Base-by-base conservation (phyloP, 2,329 filamentous ascomycete genomes). In the Arthroderma sp. region DNA sequence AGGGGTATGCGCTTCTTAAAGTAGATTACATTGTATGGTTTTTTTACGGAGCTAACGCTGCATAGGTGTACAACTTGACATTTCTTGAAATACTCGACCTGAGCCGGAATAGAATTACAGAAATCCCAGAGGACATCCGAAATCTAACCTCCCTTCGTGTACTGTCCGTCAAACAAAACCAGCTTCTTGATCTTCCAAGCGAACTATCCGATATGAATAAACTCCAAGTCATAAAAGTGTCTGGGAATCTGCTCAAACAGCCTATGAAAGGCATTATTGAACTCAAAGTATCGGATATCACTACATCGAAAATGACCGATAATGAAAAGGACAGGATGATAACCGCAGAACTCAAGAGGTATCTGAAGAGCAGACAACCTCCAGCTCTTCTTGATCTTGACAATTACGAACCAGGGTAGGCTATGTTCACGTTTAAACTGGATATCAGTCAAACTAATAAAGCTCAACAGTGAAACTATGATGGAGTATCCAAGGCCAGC, bases 41-140 rank as follows among this genome's bases (percentile, higher is more conserved):
- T 22, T 22, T 22, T 22, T 22, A 3, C 15, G 15, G 15, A 22
- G n/a, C 15, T 31, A 36, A 15, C 15, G 32, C 40, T 42, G 52
- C 51, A 22, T 58, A 94, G 87, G 77, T 96, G 47, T 88, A 89
- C 60, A 80, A 87, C 61, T 73, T 96, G 49, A 81, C 78, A 43
- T 83, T 86, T 31, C 75, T 96, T 45, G 88, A 96, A 65, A 94
- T 95, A 47, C 75, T 96, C 49, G 89, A 96, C 65, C 74, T 96
- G 44, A 88, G 87, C 60, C 78, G 85, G 55, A 96, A 96, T 61
- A 85, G 83, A 61, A 79, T 96, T 49, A 77, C 75, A 40, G 69
- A 75, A 6, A 73, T 96, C 1, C 87, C 89, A 0, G 77, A 81
- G 39, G 83, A 88, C 44, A 84, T 95, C 49, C 77, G 76, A 48